phyloP scores from a whole-genome alignment of 371 early-diverging fungal genomes.

The Mucor indicus region DNA sequence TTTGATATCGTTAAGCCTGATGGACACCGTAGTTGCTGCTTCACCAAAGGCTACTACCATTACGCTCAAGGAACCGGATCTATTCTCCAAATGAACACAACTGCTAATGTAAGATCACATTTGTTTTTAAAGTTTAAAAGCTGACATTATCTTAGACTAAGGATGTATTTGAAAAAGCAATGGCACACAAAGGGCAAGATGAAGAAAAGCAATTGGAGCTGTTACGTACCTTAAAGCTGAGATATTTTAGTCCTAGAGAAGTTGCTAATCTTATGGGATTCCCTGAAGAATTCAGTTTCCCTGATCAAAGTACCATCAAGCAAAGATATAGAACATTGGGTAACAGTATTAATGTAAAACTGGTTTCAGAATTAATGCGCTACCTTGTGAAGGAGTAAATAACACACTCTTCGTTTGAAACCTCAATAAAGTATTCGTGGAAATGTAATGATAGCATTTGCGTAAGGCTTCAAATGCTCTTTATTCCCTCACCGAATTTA shows the following conservation, averaged over 20 bases:
- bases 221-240: constrained; percentile 43
- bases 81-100: constrained; percentile 57
- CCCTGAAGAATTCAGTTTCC: constrained; percentile 55
- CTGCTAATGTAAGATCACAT: constrained; percentile 39
- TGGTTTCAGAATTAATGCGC: constrained; percentile 57
- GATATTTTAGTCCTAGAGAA: constrained; percentile 80
- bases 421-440: too few species aligned
- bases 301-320: constrained; percentile 50
- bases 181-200: constrained; percentile 24
- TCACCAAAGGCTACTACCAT: constrained; percentile 82
- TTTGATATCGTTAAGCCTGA: constrained; percentile 75
- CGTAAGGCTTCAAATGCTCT: too few species aligned
- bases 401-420: too few species aligned
- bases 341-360: constrained; percentile 64
- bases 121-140: neutral
- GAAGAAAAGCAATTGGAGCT: constrained; percentile 23
- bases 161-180: constrained; percentile 21
- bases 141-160: constrained; percentile 14
- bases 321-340: constrained; percentile 67
- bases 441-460: too few species aligned
- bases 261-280: constrained; percentile 82
- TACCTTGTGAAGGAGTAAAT: constrained; percentile 52
- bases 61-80: constrained; percentile 81
- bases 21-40: constrained; percentile 72
- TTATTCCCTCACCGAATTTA: too few species aligned